Percentiles rank a stretch among this genome's conserved stretches.
Evolutionary conservation across 2,329 filamentous ascomycete species (phyloP).

Genomic region (Bipolaris sorokiniana): DNA sequence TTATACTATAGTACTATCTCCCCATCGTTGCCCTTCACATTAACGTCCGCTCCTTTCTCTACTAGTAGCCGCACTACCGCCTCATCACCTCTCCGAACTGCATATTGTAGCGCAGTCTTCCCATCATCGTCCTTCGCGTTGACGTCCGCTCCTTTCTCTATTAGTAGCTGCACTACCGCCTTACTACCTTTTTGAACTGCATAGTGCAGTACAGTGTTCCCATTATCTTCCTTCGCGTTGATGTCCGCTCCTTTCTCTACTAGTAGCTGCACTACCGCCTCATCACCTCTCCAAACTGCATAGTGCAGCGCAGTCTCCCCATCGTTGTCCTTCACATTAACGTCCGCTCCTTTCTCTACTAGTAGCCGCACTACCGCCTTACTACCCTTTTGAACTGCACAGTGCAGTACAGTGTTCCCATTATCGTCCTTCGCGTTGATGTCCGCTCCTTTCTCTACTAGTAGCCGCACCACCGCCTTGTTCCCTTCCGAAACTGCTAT

Average conservation of each 20-base stretch:
- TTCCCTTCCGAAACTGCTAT: background rate
- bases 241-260: background rate
- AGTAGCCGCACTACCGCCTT: too few species aligned
- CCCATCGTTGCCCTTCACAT: too few species aligned
- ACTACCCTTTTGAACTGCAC: background rate
- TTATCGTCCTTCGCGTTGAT: background rate
- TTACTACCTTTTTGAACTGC: too few species aligned
- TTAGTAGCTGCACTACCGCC: too few species aligned
- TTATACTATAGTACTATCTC: too few species aligned
- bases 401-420: background rate
- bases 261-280: background rate
- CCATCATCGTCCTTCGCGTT: background rate
- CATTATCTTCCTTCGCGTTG: background rate
- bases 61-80: background rate
- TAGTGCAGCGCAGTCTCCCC: background rate
- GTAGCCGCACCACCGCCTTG: background rate
- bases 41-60: background rate
- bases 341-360: background rate
- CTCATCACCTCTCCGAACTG: background rate
- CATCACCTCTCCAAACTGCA: background rate
- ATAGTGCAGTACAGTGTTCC: background rate
- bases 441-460: background rate
- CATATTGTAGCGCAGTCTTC: background rate
- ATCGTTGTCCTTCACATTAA: background rate
- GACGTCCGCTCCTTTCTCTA: background rate